These are phyloP conservation scores for Talaromyces trachyspermus DNA, from an alignment of 495 filamentous ascomycete species.

Conservation along the genomic window DNA sequence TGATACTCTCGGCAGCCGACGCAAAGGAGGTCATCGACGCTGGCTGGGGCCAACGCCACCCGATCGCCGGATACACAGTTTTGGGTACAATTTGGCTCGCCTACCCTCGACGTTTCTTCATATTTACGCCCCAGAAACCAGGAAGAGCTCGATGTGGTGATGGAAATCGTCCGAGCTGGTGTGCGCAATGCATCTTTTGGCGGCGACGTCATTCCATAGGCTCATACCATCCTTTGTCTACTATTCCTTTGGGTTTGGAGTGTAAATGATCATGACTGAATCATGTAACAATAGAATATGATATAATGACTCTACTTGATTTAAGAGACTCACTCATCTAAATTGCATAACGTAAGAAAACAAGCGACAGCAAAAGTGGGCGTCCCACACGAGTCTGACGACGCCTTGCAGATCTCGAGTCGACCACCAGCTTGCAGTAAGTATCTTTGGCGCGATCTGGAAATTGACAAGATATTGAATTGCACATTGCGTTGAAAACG, in stretches of 20 bases:
- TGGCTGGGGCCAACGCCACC: conserved; percentile 88
- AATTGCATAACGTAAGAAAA: neutral
- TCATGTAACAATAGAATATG: too few relatives aligned
- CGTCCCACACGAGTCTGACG: neutral
- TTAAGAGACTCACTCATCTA: neutral
- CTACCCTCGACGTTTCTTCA: conserved; percentile 61
- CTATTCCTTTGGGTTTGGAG: too few relatives aligned
- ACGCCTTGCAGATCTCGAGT: neutral
- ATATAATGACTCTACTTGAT: neutral
- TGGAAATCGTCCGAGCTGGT: conserved; percentile 62
- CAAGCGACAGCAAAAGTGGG: neutral
- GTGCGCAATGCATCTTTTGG: neutral
- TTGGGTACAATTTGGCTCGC: conserved; percentile 31
- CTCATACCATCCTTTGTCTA: neutral
- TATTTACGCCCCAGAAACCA: conserved; percentile 76
- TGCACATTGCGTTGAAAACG: neutral
- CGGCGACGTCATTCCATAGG: neutral
- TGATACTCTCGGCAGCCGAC: conserved; percentile 72
- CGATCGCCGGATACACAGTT: conserved; percentile 54
- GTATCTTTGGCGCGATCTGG: neutral
- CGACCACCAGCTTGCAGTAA: neutral
- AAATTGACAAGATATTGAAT: neutral
- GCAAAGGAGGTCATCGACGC: conserved; percentile 66
- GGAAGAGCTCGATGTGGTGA: conserved; percentile 58
- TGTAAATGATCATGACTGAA: too few relatives aligned